These are phyloP conservation scores for Ceratobasidium sp. DNA, from an alignment of 1,284 basidiomycete species.

Conservation along the genomic window DNA sequence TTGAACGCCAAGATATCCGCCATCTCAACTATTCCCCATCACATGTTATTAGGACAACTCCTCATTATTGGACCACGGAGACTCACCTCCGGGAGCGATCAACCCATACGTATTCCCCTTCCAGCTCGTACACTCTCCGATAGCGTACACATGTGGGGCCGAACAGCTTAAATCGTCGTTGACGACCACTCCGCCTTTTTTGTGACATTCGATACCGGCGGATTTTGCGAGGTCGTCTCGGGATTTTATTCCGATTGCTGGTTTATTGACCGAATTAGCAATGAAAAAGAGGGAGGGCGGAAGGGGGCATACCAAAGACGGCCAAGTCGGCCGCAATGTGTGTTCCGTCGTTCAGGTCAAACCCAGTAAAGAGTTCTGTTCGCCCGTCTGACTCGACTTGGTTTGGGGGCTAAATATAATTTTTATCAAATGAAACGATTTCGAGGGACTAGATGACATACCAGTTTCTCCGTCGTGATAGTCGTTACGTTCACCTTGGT, in stretches of 20 bases:
- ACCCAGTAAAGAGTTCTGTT: slow-evolving; percentile 64
- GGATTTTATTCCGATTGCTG: slow-evolving; percentile 75
- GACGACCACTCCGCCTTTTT: slow-evolving; percentile 72
- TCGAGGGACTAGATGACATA: not conserved
- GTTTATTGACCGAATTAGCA: not conserved
- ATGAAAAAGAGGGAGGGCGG: not conserved
- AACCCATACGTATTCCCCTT: slow-evolving; percentile 76
- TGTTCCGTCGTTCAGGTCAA: slow-evolving; percentile 65
- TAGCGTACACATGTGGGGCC: slow-evolving; percentile 74
- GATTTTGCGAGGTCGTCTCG: slow-evolving; percentile 75
- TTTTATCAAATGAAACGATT: too few species aligned
- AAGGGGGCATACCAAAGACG: slow-evolving; percentile 62
- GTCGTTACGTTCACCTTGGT: slow-evolving; percentile 67
- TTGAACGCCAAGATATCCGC: slow-evolving; percentile 83
- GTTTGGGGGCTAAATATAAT: slow-evolving; percentile 48
- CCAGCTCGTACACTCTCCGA: slow-evolving; percentile 84
- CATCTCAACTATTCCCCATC: too few species aligned
- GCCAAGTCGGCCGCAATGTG: slow-evolving; percentile 67
- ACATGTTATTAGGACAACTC: too few species aligned
- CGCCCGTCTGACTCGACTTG: slow-evolving; percentile 58
- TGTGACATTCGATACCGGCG: slow-evolving; percentile 66
- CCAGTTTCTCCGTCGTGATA: slow-evolving; percentile 58
- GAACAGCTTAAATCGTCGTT: slow-evolving; percentile 72
- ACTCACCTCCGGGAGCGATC: slow-evolving; percentile 73
- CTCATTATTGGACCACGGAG: too few species aligned